phyloP scores from a whole-genome alignment of 495 filamentous ascomycete genomes.

The Articulospora tetracladia region DNA sequence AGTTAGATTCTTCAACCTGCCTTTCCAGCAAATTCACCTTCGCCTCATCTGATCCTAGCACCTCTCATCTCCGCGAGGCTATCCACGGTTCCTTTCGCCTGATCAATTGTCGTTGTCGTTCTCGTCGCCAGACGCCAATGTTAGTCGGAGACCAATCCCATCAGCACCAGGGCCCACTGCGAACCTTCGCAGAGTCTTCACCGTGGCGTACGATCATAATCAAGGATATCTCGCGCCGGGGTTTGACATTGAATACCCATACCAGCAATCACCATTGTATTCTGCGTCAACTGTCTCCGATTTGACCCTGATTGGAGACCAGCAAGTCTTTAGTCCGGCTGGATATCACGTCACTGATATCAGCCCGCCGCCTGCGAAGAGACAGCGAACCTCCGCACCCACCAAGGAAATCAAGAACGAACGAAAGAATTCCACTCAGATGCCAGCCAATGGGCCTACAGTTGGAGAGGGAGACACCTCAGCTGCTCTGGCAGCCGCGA shows the following conservation, averaged over 20 bases:
- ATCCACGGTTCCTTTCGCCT: not conserved
- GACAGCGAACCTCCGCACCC: conserved; percentile 24
- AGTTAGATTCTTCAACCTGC: not conserved
- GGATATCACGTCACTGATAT: conserved; percentile 8
- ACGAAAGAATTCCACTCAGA: conserved; percentile 12
- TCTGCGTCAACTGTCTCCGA: conserved; percentile 22
- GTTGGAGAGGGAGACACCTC: conserved; percentile 20
- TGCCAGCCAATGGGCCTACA: conserved; percentile 22
- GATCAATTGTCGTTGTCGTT: not conserved
- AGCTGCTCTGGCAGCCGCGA: conserved; percentile 34
- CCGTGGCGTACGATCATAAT: conserved; percentile 25
- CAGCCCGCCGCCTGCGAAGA: conserved; percentile 23
- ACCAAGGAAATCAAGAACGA: conserved; percentile 8
- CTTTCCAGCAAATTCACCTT: not conserved
- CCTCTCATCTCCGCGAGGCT: not conserved
- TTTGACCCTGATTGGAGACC: conserved; percentile 20
- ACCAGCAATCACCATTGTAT: conserved; percentile 24
- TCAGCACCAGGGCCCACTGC: conserved; percentile 12
- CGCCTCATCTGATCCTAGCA: not conserved
- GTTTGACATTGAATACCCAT: conserved; percentile 23
- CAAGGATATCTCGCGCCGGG: conserved; percentile 22
- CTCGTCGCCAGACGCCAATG: conserved; percentile 24
- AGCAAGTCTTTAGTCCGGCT: conserved; percentile 18
- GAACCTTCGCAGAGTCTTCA: conserved; percentile 25
- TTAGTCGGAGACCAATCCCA: conserved; percentile 3